Evolutionary conservation across 306 rosid species (phyloP).

Genomic region (Glycine latifolia): DNA sequence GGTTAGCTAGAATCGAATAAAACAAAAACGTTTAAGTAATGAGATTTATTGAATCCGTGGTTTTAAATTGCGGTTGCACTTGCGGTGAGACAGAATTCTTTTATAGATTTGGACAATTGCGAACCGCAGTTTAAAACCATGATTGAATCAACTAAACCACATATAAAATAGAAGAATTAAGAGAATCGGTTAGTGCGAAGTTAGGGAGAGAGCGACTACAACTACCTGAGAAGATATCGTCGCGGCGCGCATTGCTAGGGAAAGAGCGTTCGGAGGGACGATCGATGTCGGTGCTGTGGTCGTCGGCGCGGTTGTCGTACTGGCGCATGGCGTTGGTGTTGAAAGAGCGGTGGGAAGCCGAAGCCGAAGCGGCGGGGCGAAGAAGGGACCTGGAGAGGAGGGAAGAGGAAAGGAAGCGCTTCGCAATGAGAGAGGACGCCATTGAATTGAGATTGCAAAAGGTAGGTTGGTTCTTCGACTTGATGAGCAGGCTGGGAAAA

Average conservation of each 20-base stretch:
- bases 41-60: too few species aligned
- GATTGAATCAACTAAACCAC: too few species aligned
- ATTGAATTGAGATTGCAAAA: constrained; percentile 6
- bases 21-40: too few species aligned
- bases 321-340: constrained; percentile 58
- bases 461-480: too few species aligned
- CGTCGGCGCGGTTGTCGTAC: constrained; percentile 30
- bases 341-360: constrained; percentile 52
- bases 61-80: too few species aligned
- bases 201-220: constrained; percentile 14
- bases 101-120: too few species aligned
- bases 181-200: not conserved
- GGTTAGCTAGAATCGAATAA: too few species aligned
- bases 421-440: constrained; percentile 47
- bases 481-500: too few species aligned
- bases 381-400: constrained; percentile 36
- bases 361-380: constrained; percentile 29
- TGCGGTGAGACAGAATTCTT: too few species aligned
- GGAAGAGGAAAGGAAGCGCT: constrained; percentile 43
- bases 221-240: constrained; percentile 56
- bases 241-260: constrained; percentile 43
- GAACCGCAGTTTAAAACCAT: too few species aligned
- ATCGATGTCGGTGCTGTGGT: constrained; percentile 26
- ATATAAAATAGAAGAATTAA: too few species aligned
- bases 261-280: constrained; percentile 18